phyloP scores from a whole-genome alignment of 2,329 filamentous ascomycete genomes.

The Thelonectria rubi region DNA sequence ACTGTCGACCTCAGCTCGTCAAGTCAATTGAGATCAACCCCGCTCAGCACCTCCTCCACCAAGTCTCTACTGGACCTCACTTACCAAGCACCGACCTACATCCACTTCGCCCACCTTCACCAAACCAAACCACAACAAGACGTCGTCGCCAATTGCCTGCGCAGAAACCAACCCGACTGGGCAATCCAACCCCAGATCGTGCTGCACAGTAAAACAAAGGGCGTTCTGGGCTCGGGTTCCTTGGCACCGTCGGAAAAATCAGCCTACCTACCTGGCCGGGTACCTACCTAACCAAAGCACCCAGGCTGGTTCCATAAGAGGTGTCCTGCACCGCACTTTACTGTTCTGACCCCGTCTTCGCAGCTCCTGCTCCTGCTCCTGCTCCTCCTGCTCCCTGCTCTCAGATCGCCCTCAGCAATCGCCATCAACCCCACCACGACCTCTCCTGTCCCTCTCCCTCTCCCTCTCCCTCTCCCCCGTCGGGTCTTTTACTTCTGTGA shows the following conservation, averaged over 20 bases:
- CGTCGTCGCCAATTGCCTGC: slow-evolving; percentile 17
- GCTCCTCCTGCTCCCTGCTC: slow-evolving; percentile 1
- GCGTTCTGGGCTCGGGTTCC: slow-evolving; percentile 5
- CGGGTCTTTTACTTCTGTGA: slow-evolving; percentile 4
- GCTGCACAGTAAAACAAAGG: background rate
- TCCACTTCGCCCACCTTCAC: slow-evolving; percentile 20
- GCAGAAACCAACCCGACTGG: slow-evolving; percentile 20
- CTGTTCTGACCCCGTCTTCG: background rate
- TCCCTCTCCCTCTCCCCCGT: slow-evolving; percentile 28
- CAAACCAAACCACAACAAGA: slow-evolving; percentile 24
- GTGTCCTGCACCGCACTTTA: slow-evolving; percentile 13
- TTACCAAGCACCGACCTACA: background rate
- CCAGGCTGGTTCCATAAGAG: slow-evolving; percentile 21
- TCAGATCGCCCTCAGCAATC: slow-evolving; percentile 15
- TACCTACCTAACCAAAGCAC: background rate
- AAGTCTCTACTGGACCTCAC: slow-evolving; percentile 9
- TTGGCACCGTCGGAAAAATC: slow-evolving; percentile 5
- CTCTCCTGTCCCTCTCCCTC: slow-evolving; percentile 36
- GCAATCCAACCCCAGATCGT: slow-evolving; percentile 16
- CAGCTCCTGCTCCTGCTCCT: background rate
- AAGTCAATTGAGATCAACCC: too few relatives aligned
- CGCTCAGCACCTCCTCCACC: slow-evolving; percentile 14
- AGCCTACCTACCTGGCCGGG: too few relatives aligned
- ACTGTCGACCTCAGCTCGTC: too few relatives aligned
- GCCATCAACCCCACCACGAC: slow-evolving; percentile 37